Evolutionary conservation across 2,329 filamentous ascomycete species (phyloP), one percentile per base, ranked within the genome.

Genomic region (Pseudogymnoascus sp.): DNA sequence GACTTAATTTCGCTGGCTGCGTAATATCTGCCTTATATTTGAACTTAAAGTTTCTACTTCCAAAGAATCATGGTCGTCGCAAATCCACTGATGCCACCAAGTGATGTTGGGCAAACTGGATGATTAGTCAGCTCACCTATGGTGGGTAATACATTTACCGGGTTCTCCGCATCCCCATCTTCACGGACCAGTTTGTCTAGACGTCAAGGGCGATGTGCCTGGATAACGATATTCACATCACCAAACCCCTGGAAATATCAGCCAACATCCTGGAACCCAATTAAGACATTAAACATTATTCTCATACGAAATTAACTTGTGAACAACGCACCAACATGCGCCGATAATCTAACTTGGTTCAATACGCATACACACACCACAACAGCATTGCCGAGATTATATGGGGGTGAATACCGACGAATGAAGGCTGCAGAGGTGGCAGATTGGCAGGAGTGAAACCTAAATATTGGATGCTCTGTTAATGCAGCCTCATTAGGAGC

Each of bases 61-160:
- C 50, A 33, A 57, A 33, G 28, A 57, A 33, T 8, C 50, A 33
- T 33, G 10, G 50, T 33, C 50, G 50, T 57, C 47, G 19, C 50
- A 57, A 57, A 57, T 33, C 50, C 33, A 57, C 50, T 57, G 26
- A 57, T 57, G 50, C 50, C 28, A 33, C 50, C 28, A 11, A 21
- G 28, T 57, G 50, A 57, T 33, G 50, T 57, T 57, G 50, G 50
- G 19, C n/a, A 57, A 57, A 19, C 44, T 57, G 13, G 47, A 3
- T 33, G 47, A 17, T 57, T 57, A 57, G 47, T 57, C 47, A 57
- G 11, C n/a, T 11, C 7, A 4, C 2, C 13, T n/a, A 10, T 17
- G 15, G 47, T 57, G 47, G 47, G 26, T 57, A 57, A 57, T 57
- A n/a, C n/a, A 57, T 57, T 57, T 57, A 26, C 47, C 47, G 47